These are phyloP conservation scores for Ascochyta rabiei DNA, from an alignment of 2,329 filamentous ascomycete species.

Conservation along the genomic window DNA sequence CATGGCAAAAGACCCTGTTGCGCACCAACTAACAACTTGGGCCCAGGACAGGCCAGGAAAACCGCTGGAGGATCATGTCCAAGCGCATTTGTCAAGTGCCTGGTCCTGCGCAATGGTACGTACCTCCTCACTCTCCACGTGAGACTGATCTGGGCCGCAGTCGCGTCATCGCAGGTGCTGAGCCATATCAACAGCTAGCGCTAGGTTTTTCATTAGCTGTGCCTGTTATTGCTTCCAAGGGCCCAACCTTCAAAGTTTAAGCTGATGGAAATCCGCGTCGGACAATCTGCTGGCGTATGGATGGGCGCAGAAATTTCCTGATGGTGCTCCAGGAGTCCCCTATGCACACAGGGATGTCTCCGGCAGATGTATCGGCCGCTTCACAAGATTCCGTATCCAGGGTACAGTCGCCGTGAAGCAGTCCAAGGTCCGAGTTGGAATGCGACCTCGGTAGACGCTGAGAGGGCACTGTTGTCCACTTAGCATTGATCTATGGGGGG, in stretches of 20 bases:
- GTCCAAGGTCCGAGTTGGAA: neutral
- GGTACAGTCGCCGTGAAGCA: slow-evolving; percentile 3
- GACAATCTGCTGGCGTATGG: neutral
- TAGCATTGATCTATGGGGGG: neutral
- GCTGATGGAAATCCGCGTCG: too few relatives aligned
- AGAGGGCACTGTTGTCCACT: slow-evolving; percentile 10
- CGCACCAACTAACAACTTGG: slow-evolving; percentile 5
- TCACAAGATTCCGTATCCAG: neutral
- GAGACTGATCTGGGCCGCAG: slow-evolving; percentile 3
- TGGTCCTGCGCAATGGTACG: neutral
- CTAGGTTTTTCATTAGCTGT: neutral
- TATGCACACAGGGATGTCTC: neutral
- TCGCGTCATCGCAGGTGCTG: neutral
- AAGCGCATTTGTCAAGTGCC: slow-evolving; percentile 1
- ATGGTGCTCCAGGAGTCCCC: neutral
- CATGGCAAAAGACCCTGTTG: neutral
- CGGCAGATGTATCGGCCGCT: neutral
- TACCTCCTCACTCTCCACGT: neutral
- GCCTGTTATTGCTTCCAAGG: neutral
- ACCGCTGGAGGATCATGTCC: neutral
- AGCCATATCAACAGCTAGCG: slow-evolving; percentile 1
- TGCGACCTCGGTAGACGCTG: neutral
- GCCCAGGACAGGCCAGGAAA: neutral
- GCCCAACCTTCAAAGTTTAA: neutral
- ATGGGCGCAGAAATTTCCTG: neutral